Base-by-base conservation (phyloP, 2,329 filamentous ascomycete species). In the Colletotrichum chrysophilum region DNA sequence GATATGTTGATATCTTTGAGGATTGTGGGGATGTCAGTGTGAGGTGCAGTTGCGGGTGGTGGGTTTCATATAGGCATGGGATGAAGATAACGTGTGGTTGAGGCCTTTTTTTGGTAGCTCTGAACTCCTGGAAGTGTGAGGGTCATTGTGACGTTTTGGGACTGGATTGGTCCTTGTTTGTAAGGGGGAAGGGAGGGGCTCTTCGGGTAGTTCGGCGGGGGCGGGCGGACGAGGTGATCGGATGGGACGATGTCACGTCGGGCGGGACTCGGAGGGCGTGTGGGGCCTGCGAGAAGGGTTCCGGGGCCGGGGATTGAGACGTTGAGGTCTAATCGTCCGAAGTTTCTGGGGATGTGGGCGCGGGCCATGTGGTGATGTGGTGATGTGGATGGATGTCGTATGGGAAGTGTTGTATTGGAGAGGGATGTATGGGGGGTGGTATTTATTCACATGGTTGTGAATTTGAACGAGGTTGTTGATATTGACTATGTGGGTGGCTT, bases 241-340 rank as follows among this genome's bases (percentile, higher is more conserved):
- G 52, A 55, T 36, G 66, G 48, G 68, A 75, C 72, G 69, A 75
- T 72, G 69, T 67, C 30, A 66, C 55, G n/a, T 75, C 24, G 72
- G 71, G 21, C 13, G 21, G 60, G 18, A 56, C 18, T 66, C 34
- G 52, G 62, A 32, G 24, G 21, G 18, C 5, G 9, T 21, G 36
- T 36, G 48, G 21, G 34, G 30, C 16, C 3, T n/a, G 38, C 24
- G n/a, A 43, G 43, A 52, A 66, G 9, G 28, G 21, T 10, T 10
- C 43, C 43, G n/a, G 21, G 21, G n/a, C 43, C 38, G 66, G 70
- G 32, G 64, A n/a, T 21, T 62, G 70, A 58, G 24, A 64, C 34
- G 55, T 30, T 12, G 10, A 48, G 36, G 38, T 30, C 36, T 26
- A 18, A 8, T 32, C 30, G 26, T 48, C 34, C 7, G 14, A 38